These are phyloP conservation scores for Stemphylium beticola DNA, from an alignment of 2,329 filamentous ascomycete species.

Conservation along the genomic window DNA sequence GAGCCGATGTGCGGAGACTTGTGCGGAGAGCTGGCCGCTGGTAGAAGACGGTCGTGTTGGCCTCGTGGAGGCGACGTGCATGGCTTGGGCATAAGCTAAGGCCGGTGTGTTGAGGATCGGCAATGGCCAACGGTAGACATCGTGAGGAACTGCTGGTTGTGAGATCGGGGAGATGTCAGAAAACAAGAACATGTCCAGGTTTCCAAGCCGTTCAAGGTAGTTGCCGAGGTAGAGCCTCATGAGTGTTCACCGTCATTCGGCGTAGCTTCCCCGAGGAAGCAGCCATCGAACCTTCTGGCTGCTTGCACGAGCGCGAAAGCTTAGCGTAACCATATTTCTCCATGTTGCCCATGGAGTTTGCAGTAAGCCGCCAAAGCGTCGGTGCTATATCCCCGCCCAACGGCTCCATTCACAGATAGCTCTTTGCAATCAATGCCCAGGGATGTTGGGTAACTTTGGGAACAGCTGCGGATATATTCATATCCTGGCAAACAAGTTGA, in stretches of 20 bases:
- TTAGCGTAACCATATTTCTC: too few species aligned
- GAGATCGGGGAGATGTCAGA: not conserved
- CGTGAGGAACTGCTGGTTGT: slow-evolving; percentile 1
- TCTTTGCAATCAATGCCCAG: too few species aligned
- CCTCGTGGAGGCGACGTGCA: not conserved
- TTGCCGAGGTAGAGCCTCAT: slow-evolving; percentile 10
- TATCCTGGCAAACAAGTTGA: too few species aligned
- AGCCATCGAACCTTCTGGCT: not conserved
- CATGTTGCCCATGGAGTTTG: too few species aligned
- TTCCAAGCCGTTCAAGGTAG: not conserved
- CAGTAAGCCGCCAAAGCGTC: too few species aligned
- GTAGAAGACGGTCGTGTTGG: not conserved
- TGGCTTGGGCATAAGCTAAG: not conserved
- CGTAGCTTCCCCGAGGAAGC: not conserved
- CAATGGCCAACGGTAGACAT: not conserved
- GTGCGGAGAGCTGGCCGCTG: slow-evolving; percentile 5
- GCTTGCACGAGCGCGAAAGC: not conserved
- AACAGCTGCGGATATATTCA: too few species aligned
- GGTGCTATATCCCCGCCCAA: too few species aligned
- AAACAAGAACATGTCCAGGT: not conserved
- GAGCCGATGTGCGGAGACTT: slow-evolving; percentile 7
- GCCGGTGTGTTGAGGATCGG: not conserved
- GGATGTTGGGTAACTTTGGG: too few species aligned
- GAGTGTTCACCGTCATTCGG: not conserved
- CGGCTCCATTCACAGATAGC: too few species aligned